These are phyloP conservation scores for Eucalyptus urophylla DNA, from an alignment of 345 rosid genomes.

Conservation along the genomic window DNA sequence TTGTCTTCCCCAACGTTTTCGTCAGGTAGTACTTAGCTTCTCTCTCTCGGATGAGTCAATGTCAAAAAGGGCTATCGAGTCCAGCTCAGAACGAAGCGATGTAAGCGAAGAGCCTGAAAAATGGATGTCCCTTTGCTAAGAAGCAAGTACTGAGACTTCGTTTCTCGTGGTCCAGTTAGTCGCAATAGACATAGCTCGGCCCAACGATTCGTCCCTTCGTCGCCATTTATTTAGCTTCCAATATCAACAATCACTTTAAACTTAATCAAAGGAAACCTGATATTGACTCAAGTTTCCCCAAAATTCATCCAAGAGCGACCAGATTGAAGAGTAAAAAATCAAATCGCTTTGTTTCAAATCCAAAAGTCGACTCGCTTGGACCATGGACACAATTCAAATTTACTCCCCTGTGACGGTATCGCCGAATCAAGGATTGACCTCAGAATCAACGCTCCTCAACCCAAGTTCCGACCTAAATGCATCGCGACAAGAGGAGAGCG, in stretches of 20 bases:
- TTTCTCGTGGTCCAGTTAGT: not conserved
- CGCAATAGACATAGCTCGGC: not conserved
- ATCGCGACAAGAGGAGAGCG: not conserved
- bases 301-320: not conserved
- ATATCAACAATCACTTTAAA: not conserved
- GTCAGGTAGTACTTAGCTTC: not conserved
- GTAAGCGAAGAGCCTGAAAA: not conserved
- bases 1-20: not conserved
- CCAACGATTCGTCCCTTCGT: not conserved
- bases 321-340: not conserved
- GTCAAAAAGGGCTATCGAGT: not conserved
- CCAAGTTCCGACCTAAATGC: not conserved
- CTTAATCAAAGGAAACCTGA: not conserved
- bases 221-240: not conserved
- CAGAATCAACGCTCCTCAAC: not conserved
- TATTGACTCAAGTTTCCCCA: not conserved
- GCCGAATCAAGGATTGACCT: not conserved
- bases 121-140: not conserved
- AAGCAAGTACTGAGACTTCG: not conserved
- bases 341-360: not conserved
- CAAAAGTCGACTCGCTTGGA: accelerated
- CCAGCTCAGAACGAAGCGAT: no score
- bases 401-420: accelerated
- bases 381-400: accelerated
- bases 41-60: not conserved